Evolutionary conservation across 2,329 filamentous ascomycete species (phyloP).

Genomic region (Xylaria sp.): DNA sequence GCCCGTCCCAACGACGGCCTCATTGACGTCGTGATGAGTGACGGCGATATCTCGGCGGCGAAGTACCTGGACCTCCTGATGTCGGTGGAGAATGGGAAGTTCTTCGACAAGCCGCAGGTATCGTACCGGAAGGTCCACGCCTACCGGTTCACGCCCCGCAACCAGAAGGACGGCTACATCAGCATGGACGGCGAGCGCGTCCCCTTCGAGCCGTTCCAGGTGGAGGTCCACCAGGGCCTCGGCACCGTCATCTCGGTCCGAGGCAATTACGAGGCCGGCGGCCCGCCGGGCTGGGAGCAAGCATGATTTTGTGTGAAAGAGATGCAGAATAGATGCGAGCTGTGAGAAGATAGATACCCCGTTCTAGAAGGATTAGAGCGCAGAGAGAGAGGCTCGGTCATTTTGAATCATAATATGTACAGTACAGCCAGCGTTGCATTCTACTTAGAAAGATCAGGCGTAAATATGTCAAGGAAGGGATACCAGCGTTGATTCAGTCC

Average conservation of each 20-base stretch:
- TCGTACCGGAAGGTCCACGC: slow-evolving; percentile 84
- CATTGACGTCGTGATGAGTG: slow-evolving; percentile 81
- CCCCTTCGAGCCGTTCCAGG: slow-evolving; percentile 88
- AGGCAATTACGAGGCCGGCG: slow-evolving; percentile 69
- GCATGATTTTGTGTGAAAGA: slow-evolving; percentile 3
- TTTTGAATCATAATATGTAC: background rate
- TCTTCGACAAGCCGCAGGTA: slow-evolving; percentile 80
- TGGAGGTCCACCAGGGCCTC: slow-evolving; percentile 80
- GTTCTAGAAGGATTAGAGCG: slow-evolving; percentile 1
- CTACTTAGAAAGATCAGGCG: background rate
- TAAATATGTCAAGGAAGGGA: background rate
- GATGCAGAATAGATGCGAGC: slow-evolving; percentile 1
- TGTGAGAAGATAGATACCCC: slow-evolving; percentile 17
- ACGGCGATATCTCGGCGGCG: slow-evolving; percentile 70
- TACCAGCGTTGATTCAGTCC: background rate
- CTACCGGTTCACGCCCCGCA: slow-evolving; percentile 79
- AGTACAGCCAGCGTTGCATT: background rate
- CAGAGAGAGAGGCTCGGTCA: background rate
- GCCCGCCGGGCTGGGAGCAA: slow-evolving; percentile 55
- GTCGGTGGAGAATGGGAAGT: slow-evolving; percentile 70
- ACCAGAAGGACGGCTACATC: slow-evolving; percentile 77
- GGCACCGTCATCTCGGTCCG: slow-evolving; percentile 83
- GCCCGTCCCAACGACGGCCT: slow-evolving; percentile 81
- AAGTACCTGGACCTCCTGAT: slow-evolving; percentile 71
- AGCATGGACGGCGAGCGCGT: slow-evolving; percentile 91